phyloP scores from a whole-genome alignment of 1,284 basidiomycete genomes.

The Ustilago shanxiensis region DNA sequence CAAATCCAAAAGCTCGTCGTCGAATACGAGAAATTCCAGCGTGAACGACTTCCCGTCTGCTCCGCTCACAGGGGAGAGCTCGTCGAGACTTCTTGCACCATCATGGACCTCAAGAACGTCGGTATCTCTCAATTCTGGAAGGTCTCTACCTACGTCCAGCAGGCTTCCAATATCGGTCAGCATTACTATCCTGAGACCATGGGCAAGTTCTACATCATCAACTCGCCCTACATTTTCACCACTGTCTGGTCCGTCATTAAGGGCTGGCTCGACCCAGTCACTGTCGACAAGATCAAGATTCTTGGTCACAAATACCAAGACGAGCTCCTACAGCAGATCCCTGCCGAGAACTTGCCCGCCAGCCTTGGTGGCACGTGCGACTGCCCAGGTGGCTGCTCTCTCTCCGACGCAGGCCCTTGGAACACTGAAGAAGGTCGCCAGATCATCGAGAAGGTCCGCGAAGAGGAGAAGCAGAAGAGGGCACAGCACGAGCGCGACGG shows the following conservation, averaged over 20 bases:
- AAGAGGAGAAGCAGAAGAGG: slow-evolving; percentile 51
- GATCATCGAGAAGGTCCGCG: slow-evolving; percentile 62
- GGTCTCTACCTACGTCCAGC: slow-evolving; percentile 87
- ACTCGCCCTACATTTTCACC: slow-evolving; percentile 87
- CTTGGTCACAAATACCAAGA: slow-evolving; percentile 60
- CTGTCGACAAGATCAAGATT: slow-evolving; percentile 79
- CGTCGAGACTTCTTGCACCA: slow-evolving; percentile 98
- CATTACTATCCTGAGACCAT: slow-evolving; percentile 83
- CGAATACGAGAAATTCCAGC: slow-evolving; percentile 92
- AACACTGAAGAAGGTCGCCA: slow-evolving; percentile 73
- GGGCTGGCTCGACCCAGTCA: slow-evolving; percentile 94
- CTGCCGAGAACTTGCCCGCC: slow-evolving; percentile 83
- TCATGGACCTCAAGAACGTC: slow-evolving; percentile 90
- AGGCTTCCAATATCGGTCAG: slow-evolving; percentile 86
- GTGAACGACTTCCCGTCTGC: slow-evolving; percentile 80
- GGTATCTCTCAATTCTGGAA: slow-evolving; percentile 86
- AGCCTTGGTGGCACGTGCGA: slow-evolving; percentile 87
- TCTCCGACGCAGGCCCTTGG: slow-evolving; percentile 95
- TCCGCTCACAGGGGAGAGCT: slow-evolving; percentile 80
- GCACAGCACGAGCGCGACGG: slow-evolving; percentile 34
- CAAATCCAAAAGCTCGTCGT: slow-evolving; percentile 88
- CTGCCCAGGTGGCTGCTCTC: slow-evolving; percentile 84
- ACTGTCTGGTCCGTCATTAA: slow-evolving; percentile 91
- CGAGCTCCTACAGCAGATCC: slow-evolving; percentile 74
- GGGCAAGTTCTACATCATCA: slow-evolving; percentile 92